These are phyloP conservation scores for Acacia melanoxylon DNA, from an alignment of 306 rosid genomes.

Conservation along the genomic window DNA sequence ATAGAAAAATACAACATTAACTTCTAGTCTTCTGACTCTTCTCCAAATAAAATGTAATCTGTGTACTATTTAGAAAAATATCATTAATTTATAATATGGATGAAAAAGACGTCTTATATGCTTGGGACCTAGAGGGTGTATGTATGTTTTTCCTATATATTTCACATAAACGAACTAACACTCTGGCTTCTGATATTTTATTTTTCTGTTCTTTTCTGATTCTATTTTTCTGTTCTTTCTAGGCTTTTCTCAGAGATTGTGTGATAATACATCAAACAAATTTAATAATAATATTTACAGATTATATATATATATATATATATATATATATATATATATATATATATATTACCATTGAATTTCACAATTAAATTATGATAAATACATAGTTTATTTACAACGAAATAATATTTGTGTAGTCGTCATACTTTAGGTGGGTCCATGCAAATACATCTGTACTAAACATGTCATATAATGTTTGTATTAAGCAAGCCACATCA, in stretches of 20 bases:
- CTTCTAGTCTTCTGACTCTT: too few relatives aligned
- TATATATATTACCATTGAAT: too few relatives aligned
- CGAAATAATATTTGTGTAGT: neutral
- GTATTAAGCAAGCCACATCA: too few relatives aligned
- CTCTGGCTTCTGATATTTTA: too few relatives aligned
- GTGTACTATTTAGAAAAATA: too few relatives aligned
- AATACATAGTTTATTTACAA: neutral
- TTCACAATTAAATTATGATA: neutral
- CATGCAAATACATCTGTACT: too few relatives aligned
- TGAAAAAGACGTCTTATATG: too few relatives aligned
- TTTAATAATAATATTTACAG: neutral
- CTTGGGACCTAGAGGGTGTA: neutral
- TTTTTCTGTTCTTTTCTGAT: neutral
- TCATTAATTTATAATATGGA: neutral
- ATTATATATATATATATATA: accelerated
- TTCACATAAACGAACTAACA: too few relatives aligned
- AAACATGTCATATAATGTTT: too few relatives aligned
- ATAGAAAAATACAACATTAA: too few relatives aligned
- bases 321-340: too few relatives aligned
- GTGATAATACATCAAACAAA: neutral
- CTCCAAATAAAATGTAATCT: too few relatives aligned
- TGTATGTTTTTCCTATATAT: neutral
- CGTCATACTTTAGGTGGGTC: neutral
- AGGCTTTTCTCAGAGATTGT: neutral
- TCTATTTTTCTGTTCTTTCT: neutral